Percentiles rank a stretch among this genome's conserved stretches.
Evolutionary conservation across 768 basidiomycete genomes (phyloP).

Genomic region (Hericium coralloides): DNA sequence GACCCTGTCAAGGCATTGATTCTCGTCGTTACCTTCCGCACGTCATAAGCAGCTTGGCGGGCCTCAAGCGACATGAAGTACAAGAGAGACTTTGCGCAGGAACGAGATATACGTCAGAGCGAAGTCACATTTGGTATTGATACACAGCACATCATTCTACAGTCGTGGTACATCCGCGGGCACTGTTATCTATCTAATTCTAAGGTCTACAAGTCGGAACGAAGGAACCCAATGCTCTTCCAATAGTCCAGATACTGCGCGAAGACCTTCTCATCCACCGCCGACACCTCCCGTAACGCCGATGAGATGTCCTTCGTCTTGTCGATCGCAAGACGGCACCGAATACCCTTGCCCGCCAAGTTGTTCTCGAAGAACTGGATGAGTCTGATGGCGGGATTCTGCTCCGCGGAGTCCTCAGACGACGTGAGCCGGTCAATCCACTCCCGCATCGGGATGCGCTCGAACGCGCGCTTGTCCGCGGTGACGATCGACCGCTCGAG

Average conservation of each 20-base stretch:
- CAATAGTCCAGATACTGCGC: slow-evolving; percentile 2
- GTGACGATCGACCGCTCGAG: neutral
- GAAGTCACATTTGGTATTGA: too few species aligned
- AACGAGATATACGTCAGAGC: too few species aligned
- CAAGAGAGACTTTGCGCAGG: too few species aligned
- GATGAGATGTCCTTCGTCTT: slow-evolving; percentile 27
- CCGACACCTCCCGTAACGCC: slow-evolving; percentile 51
- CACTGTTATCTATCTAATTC: neutral
- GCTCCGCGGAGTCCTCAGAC: slow-evolving; percentile 1
- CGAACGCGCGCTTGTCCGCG: neutral
- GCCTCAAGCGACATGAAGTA: too few species aligned
- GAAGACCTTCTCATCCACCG: slow-evolving; percentile 55
- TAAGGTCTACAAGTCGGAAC: neutral
- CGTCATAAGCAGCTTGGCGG: too few species aligned
- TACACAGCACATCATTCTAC: too few species aligned
- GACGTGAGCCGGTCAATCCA: slow-evolving; percentile 1
- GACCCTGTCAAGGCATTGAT: too few species aligned
- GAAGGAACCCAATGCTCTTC: slow-evolving; percentile 1
- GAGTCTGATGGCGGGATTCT: slow-evolving; percentile 1
- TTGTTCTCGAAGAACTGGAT: slow-evolving; percentile 7
- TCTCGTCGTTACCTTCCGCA: too few species aligned
- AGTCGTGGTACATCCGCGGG: too few species aligned
- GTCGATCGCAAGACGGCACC: neutral
- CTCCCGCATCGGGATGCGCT: neutral
- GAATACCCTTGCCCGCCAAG: slow-evolving; percentile 2